phyloP scores from a whole-genome alignment of 148 eudicot genomes.

The Hydrangea macrophylla region DNA sequence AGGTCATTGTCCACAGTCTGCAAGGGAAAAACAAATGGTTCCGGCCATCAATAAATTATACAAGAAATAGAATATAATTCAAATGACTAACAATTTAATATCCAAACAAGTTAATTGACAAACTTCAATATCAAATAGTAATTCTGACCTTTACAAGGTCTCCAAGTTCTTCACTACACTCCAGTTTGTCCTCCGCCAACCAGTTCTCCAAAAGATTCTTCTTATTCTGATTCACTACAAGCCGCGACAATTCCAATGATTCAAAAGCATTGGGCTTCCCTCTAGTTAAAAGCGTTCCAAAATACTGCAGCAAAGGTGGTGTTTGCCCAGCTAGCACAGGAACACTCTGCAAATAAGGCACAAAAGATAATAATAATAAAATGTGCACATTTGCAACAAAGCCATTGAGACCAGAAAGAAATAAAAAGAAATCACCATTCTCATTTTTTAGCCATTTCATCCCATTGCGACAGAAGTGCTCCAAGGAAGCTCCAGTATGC shows the following conservation, averaged over 20 bases:
- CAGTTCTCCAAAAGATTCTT: constrained; percentile 86
- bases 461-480: not conserved
- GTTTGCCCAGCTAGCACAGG: constrained; percentile 99
- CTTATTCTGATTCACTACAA: constrained; percentile 96
- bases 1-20: constrained; percentile 91
- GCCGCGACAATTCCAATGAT: constrained; percentile 89
- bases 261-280: constrained; percentile 96
- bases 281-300: constrained; percentile 82
- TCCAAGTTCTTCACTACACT: constrained; percentile 92
- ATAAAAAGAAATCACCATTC: not conserved
- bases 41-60: not conserved
- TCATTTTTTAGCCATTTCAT: not conserved
- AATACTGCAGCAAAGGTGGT: constrained; percentile 91
- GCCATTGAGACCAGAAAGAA: not conserved
- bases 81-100: not conserved
- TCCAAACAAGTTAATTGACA: not conserved
- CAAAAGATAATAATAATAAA: constrained; percentile 5
- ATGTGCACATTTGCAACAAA: not conserved
- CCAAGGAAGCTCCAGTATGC: not conserved
- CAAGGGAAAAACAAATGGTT: constrained; percentile 16
- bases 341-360: constrained; percentile 72
- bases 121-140: not conserved
- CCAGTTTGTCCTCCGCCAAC: constrained; percentile 88
- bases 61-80: not conserved
- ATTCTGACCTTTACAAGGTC: constrained; percentile 76